Base-by-base conservation (phyloP, 768 basidiomycete genomes). In the Lentinula guzmanii region DNA sequence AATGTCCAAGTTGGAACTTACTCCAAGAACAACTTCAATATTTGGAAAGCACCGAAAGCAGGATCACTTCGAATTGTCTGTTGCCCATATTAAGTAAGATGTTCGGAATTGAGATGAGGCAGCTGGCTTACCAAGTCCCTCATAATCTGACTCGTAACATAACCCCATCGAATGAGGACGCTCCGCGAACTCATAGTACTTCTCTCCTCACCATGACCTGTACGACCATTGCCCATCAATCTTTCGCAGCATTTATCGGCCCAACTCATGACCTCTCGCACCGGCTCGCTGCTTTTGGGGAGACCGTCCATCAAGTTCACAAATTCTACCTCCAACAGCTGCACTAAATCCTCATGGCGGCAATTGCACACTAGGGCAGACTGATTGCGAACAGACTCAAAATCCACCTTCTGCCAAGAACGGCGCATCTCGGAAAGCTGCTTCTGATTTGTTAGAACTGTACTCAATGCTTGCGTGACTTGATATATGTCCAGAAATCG, bases 301-400 rank as follows among this genome's bases (percentile, higher is more conserved):
- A 91, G 76, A 61, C 82, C 79, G 43, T 93, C 90, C 75, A 94
- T 74, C 73, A 94, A 74, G n/a, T 75, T 71, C 21, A 90, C 86
- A 70, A 93, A 93, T 71, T 94, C 90, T 59, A 90, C 87, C 70
- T 94, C 92, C 52, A 95, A 74, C 52, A 93, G 80, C 66, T 93
- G 91, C 45, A 91, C 84, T 54, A 95, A 81, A 67, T 93, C 91
- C 73, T 93, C 93, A 65, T 93, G 91, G 53, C 93, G 88, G 71
- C 93, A 94, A 70, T 94, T 93, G 81, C 92, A 93, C 33, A 94
- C 93, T 67, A 95, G 76, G 16, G 93, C 93, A n/a, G 90, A 91
- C 69, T 95, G 93, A 68, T 95, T 94, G 63, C 92, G 84, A 60
- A 95, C 91, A 33, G 90, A 91, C 71, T 94, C 91, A 66, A 95